Evolutionary conservation across 2,329 filamentous ascomycete genomes (phyloP), one percentile per base, ranked within the genome.

Genomic region (Diaporthe velutina): DNA sequence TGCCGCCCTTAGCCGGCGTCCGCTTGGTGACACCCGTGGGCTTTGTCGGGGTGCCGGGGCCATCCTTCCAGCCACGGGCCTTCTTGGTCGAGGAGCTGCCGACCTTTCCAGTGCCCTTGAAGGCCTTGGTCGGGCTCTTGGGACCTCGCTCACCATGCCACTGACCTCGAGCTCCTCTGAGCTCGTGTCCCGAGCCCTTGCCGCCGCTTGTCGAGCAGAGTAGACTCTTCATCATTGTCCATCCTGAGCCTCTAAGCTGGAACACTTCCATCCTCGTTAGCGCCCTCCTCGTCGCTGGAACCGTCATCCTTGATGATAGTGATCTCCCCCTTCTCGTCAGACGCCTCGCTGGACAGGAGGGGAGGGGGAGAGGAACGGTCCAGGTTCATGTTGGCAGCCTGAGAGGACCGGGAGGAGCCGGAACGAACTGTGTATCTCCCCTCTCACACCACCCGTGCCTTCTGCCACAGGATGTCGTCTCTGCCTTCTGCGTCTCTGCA

Each of bases 11-110:
- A n/a, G 64, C 50, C 0, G 64, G 8, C 3, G 71, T 52, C 9
- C 58, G 42, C 66, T 75, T 75, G 66, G 64, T 67, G 64, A 75
- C 71, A 66, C 70, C 73, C 15, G 38, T 50, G 33, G 68, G 22
- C 33, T 74, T 70, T 58, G 70, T 67, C 2, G 71, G 74, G 17
- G 66, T 74, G 30, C 13, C 7, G 7, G 67, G 50, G 25, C 40
- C 61, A 12, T 33, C 55, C 17, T 74, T 74, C 66, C 66, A 72
- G 40, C 67, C 72, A n/a, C n/a, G n/a, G n/a, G n/a, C n/a, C n/a
- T n/a, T n/a, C n/a, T n/a, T n/a, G n/a, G n/a, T n/a, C n/a, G n/a
- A n/a, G n/a, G n/a, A n/a, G n/a, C n/a, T n/a, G n/a, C n/a, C n/a
- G n/a, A n/a, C n/a, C n/a, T n/a, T n/a, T n/a, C n/a, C n/a, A n/a